Evolutionary conservation across 1,284 basidiomycete genomes (phyloP), one percentile per base, ranked within the genome.

Genomic region (Moesziomyces aphidis): DNA sequence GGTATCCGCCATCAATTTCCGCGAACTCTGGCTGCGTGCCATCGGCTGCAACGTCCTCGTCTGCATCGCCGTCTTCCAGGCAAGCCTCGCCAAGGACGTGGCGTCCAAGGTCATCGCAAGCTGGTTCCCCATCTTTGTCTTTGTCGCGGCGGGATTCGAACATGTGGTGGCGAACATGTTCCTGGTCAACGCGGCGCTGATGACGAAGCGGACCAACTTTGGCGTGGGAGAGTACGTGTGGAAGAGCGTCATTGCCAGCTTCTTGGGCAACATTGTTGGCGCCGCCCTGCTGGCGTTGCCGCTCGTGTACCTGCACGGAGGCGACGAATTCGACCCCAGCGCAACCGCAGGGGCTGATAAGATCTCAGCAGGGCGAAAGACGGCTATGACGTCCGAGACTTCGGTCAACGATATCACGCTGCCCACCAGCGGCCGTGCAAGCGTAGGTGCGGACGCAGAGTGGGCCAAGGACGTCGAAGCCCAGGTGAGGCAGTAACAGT

Each of bases 1-100:
- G 36, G 73, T 74, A 1, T 58, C 61, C 6, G 53, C 61, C 4
- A 59, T 74, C 63, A 75, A 74, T 59, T 79, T 79, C 44, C 51
- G 60, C 43, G 59, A 93, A 80, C 90, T 93, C 50, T 90, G 92
- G 85, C 84, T 92, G 21, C 87, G 91, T 22, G 91, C 91, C 0
- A 91, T 93, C 70, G 91, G 89, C 5, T 93, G 91, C 76, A 93
- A 93, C 76, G 91, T 90, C 89, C 86, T 92, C 3, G 92, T 93
- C 39, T 91, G 88, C 71, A 85, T 92, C n/a, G 91, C 91, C 5
- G 87, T 93, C 59, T 93, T 91, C 91, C 91, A 92, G 90, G 89
- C 90, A 0, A 87, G 89, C n/a, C 89, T 89, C 19, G 90, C 91
- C 9, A 89, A 85, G 54, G 91, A 93, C 10, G 91, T 91, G 0